phyloP scores from a whole-genome alignment of 768 basidiomycete species.

The Lactarius vividus region DNA sequence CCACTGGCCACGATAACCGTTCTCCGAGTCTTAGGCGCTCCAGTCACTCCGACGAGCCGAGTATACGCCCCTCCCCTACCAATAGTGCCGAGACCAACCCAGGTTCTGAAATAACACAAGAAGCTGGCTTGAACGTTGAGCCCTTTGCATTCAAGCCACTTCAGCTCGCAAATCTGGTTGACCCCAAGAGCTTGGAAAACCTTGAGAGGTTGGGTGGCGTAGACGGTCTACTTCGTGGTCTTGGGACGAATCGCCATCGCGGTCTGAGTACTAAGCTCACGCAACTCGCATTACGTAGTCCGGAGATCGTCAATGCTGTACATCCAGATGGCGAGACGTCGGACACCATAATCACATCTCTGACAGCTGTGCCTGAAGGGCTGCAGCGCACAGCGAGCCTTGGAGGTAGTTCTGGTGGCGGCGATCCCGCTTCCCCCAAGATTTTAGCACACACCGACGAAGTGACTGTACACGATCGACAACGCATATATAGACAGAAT shows the following conservation, averaged over 20 bases:
- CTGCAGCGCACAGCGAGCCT: no score
- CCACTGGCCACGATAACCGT: slow-evolving; percentile 34
- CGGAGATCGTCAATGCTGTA: not conserved
- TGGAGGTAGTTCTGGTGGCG: not conserved
- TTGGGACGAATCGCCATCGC: slow-evolving; percentile 60
- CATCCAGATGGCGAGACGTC: no score
- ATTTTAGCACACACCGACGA: not conserved
- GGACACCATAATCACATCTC: no score
- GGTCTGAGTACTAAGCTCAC: slow-evolving; percentile 38
- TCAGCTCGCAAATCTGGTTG: slow-evolving; percentile 73
- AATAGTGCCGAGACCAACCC: slow-evolving; percentile 21
- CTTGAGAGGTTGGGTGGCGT: slow-evolving; percentile 77
- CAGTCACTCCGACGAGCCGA: slow-evolving; percentile 37
- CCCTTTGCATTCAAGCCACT: slow-evolving; percentile 76
- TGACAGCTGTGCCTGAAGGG: no score
- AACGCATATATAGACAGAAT: slow-evolving; percentile 53
- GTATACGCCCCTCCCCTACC: slow-evolving; percentile 37
- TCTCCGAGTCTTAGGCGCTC: slow-evolving; percentile 23
- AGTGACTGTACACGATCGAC: slow-evolving; percentile 42
- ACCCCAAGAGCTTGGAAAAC: slow-evolving; percentile 75
- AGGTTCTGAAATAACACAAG: no score
- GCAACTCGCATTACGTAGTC: slow-evolving; percentile 6
- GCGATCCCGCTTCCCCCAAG: not conserved
- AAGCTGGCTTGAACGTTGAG: slow-evolving; percentile 45
- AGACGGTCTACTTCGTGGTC: slow-evolving; percentile 58